Evolutionary conservation across 805 yeast species (phyloP), one percentile per base, ranked within the genome.

Genomic region (Kazachstania bromeliacearum): DNA sequence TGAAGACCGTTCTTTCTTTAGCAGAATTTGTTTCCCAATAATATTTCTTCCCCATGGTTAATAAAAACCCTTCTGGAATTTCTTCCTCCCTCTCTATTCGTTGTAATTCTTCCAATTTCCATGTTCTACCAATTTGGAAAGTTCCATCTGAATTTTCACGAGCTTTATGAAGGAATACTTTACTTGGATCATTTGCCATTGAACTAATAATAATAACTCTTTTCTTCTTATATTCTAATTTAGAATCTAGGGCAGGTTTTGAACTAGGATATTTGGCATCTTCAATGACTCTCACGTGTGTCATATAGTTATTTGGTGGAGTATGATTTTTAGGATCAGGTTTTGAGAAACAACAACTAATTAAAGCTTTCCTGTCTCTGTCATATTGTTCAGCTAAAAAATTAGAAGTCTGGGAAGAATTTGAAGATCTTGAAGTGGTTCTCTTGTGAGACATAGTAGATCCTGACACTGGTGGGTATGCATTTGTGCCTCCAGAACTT

Each of bases 81-180:
- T 61, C 69, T 22, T 42, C 36, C 41, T 78, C 84, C 37, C 72
- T 66, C 22, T 77, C 75, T 2, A 88, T 57, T 29, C 59, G 57
- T 3, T 66, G 56, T 44, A 89, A 63, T 47, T 84, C 94, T 41
- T 73, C 82, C 48, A 89, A 62, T 43, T 75, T 77, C 97, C 97
- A 88, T 3, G 94, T 81, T 50, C 96, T 72, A 22, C 97, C 97
- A 35, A 88, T 84, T 59, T 88, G 96, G 48, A 82, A 75, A 1
- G 77, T 57, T 1, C 82, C 79, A 46, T 83, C 82, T 7, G 72
- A 64, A 47, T 81, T 80, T 54, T 75, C 85, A 49, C 94, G 77
- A 2, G 94, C 95, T 59, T 89, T 88, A 55, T 87, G 95, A 9
- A 88, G 48, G 39, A 77, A 68, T 22, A 83, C 78, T 0, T 89